Evolutionary conservation across 192 early-diverging fungal genomes (phyloP), one percentile per base, ranked within the genome.

Genomic region (Backusella circina): DNA sequence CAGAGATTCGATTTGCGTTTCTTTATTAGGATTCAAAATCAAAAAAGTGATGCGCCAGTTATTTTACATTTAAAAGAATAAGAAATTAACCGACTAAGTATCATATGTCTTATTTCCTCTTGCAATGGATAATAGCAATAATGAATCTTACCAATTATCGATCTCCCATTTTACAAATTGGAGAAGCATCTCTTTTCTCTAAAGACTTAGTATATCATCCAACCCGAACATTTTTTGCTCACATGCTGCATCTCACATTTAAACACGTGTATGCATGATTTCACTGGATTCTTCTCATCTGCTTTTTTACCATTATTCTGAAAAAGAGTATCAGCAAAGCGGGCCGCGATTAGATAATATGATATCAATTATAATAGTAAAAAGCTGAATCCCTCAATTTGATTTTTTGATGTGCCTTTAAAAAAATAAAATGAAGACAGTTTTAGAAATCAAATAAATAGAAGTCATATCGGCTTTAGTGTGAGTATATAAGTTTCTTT

Each of bases 251-350:
- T 61, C 54, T 61, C 54, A 61, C 26, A 61, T 61, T 28, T 12
- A 61, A 61, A 28, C 54, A 61, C 54, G 54, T 61, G 54, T 28
- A 61, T 61, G 54, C 54, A 28, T 61, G 54, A 61, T 61, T 61
- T 61, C 12, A 8, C 54, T 61, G 54, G 54, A 61, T 61, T 61
- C 54, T 61, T 61, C 54, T 61, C 54, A 61, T 61, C 54, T 26
- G 26, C 54, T 61, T 28, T 23, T 61, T 28, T 57, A 47, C n/a
- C n/a, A n/a, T 61, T 61, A 23, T 61, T 61, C 54, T 61, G 54
- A 61, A 28, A 61, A 61, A 61, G 54, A 47, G 18, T 21, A 47
- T 18, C n/a, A 47, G 16, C 5, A 9, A 28, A 61, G 21, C 21
- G 54, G 54, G 21, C 26, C 23, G 54, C 21, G 10, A 61, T 61